phyloP scores from a whole-genome alignment of 2,329 filamentous ascomycete genomes.

The Clarireedia sp. region DNA sequence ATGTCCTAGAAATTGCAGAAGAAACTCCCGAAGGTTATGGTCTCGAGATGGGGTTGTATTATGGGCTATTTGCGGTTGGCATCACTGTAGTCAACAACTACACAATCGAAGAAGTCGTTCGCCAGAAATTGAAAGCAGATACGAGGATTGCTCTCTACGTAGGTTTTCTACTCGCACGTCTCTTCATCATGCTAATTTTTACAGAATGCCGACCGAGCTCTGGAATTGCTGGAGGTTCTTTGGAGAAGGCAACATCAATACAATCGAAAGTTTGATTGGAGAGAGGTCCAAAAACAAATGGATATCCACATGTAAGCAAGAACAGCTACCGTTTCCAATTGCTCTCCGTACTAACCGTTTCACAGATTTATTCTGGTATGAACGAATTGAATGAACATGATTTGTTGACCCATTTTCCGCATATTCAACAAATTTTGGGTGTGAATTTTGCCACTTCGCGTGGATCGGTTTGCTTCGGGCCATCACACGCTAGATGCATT shows the following conservation, averaged over 20 bases:
- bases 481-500: background rate
- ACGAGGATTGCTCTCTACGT: conserved; percentile 26
- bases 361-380: conserved; percentile 7
- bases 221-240: conserved; percentile 25
- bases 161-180: conserved; percentile 4
- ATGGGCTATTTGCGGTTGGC: conserved; percentile 27
- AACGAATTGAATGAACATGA: background rate
- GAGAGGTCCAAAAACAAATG: conserved; percentile 27
- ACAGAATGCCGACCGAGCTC: conserved; percentile 26
- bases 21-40: conserved; percentile 27
- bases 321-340: background rate
- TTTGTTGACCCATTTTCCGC: background rate
- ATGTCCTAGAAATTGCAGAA: conserved; percentile 24
- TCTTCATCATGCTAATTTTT: conserved; percentile 4
- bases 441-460: background rate
- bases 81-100: conserved; percentile 24
- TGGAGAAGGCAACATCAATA: conserved; percentile 28
- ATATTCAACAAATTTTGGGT: background rate
- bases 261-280: conserved; percentile 26
- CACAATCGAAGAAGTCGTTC: conserved; percentile 22
- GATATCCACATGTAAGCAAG: conserved; percentile 24
- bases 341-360: background rate
- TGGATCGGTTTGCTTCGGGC: background rate
- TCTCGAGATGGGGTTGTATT: conserved; percentile 28
- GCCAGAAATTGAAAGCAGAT: conserved; percentile 24